These are phyloP conservation scores for Peziza echinospora DNA, from an alignment of 495 filamentous ascomycete species.

Conservation along the genomic window DNA sequence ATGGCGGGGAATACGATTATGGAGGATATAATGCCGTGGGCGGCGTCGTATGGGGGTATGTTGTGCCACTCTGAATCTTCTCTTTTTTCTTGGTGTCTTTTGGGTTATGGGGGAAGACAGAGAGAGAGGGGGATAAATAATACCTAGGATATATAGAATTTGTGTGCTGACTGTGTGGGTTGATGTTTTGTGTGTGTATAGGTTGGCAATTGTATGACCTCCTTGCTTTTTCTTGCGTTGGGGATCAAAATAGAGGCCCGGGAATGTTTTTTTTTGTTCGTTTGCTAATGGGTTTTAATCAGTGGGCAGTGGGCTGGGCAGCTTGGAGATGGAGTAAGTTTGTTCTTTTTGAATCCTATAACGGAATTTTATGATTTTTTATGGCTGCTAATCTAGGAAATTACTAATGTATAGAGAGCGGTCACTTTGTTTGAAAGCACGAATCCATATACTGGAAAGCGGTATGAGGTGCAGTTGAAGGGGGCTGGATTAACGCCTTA, in stretches of 20 bases:
- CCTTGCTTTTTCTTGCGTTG: constrained; percentile 7
- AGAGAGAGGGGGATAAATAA: not conserved
- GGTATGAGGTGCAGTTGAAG: constrained; percentile 86
- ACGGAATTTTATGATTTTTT: constrained; percentile 11
- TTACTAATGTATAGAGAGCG: constrained; percentile 30
- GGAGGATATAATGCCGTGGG: constrained; percentile 76
- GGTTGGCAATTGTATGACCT: constrained; percentile 36
- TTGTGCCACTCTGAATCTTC: constrained; percentile 30
- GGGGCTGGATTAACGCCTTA: constrained; percentile 87
- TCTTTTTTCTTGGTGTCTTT: too few species aligned
- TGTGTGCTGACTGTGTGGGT: constrained; percentile 5
- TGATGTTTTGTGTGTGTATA: constrained; percentile 13
- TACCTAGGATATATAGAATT: not conserved
- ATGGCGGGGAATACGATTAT: constrained; percentile 62
- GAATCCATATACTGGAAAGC: constrained; percentile 44
- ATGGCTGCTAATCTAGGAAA: not conserved
- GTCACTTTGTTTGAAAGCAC: constrained; percentile 83
- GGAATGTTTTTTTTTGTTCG: too few species aligned
- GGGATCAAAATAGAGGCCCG: constrained; percentile 1
- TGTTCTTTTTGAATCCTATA: too few species aligned
- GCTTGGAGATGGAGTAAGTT: constrained; percentile 54
- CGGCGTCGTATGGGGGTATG: constrained; percentile 88
- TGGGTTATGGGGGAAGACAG: too few species aligned
- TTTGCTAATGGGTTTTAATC: too few species aligned
- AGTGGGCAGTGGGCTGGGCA: constrained; percentile 78